Base-by-base conservation (phyloP, 345 rosid genomes). In the Cardamine chenopodiifolia region DNA sequence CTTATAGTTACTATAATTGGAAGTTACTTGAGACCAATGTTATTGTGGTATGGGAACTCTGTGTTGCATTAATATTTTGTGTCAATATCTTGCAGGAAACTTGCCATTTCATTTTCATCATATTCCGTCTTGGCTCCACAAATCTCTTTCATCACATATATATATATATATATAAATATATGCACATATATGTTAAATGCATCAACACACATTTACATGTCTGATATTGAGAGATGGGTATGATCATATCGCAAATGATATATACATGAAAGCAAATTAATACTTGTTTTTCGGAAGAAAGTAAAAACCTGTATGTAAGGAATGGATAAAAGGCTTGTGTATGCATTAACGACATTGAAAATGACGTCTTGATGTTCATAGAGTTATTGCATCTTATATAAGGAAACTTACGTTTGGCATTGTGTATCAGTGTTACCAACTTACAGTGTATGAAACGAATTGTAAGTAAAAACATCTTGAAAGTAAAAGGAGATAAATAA, bases 41-140 rank as follows among this genome's bases (percentile, higher is more conserved):
- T 45, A 75, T 53, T 69, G 79, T 76, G 71, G 75, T 62, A 76
- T 76, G 80, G 80, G 59, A 65, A 76, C 80, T 76, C 75, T 69
- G 70, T 76, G 75, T 76, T 76, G 59, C 75, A 53, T 62, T 76
- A 31, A 76, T 69, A 53, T 62, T 62, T 32, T 76, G 75, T 68
- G 70, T 62, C 70, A 69, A 69, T 54, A 42, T 76, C 59, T 69
- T 69, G 50, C 64, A 76, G 39, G 47, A 68, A 22, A 31, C 42
- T 68, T 60, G 69, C 70, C 69, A 75, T 47, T 52, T 62, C 57
- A 61, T 68, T 68, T 53, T 75, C 70, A 75, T 75, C 63, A 49
- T 75, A 62, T 68, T 62, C 63, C 62, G 60, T 59, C 54, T 59
- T 67, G 56, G 62, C 68, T 75, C 62, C 78, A 49, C 62, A 59